Evolutionary conservation across 192 early-diverging fungal genomes (phyloP), one percentile per base, ranked within the genome.

Genomic region (Pilaira anomala): DNA sequence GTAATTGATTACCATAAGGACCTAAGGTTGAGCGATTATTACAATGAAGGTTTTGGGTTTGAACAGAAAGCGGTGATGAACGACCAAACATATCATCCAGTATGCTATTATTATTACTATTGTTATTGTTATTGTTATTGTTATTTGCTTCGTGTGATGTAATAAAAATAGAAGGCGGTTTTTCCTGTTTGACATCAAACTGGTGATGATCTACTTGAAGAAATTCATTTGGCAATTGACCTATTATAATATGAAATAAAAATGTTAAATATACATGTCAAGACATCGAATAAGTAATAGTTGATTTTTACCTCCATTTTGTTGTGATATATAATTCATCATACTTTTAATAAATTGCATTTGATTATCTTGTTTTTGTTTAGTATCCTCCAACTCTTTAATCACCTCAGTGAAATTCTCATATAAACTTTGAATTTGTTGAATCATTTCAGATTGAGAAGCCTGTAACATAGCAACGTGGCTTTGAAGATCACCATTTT

Each of bases 381-480:
- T 84, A 0, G 84, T 88, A 55, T 92, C 89, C 21, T 78, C 71
- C 49, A 95, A 75, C 65, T 93, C 89, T 29, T 89, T 80, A 9
- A 83, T 76, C 18, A 93, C 84, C 59, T 89, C 83, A 13, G 74
- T 66, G 63, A 90, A 88, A 57, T 85, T 86, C 52, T 88, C 87
- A 66, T 92, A 87, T 12, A 95, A 74, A 25, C 85, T 82, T 21
- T 81, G 77, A 52, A 93, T 74, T 58, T 90, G 86, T 74, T 88
- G 86, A 39, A 85, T 73, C 50, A 93, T 79, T 48, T 90, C 88
- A 18, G 81, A 79, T 67, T 93, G 91, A 9, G 84, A 78, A 14
- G 86, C 80, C 74, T 92, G 88, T 48, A 93, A 74, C 81, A 92
- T 84, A 22, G 84, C 82, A 67, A 93, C 79, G 68, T 91, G 89